Evolutionary conservation across 345 rosid genomes (phyloP).

Genomic region (Cardamine resedifolia): DNA sequence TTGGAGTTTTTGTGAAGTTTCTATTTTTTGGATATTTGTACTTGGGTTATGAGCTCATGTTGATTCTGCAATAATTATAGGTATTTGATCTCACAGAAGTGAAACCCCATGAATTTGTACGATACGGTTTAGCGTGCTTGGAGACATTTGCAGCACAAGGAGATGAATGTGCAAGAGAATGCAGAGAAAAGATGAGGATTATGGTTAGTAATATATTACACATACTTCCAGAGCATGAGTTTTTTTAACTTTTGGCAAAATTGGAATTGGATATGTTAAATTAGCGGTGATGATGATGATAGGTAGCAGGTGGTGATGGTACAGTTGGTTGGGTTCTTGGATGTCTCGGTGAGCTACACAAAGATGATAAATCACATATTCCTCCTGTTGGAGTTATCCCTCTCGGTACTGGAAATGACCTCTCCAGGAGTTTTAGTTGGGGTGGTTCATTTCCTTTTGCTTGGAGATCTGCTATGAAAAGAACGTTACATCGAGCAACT

Average conservation of each 20-base stretch:
- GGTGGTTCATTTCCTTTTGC: slow-evolving; percentile 94
- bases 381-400: slow-evolving; percentile 95
- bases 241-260: neutral
- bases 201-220: slow-evolving; percentile 58
- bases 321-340: slow-evolving; percentile 97
- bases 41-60: slow-evolving; percentile 14
- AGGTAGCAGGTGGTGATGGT: slow-evolving; percentile 99
- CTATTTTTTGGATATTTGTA: neutral
- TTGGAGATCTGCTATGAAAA: slow-evolving; percentile 93
- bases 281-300: slow-evolving; percentile 11
- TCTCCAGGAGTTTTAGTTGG: slow-evolving; percentile 96
- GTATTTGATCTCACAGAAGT: slow-evolving; percentile 85
- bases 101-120: slow-evolving; percentile 77
- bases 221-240: neutral
- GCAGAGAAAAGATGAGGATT: slow-evolving; percentile 66
- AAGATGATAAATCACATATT: slow-evolving; percentile 53
- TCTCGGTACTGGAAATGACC: slow-evolving; percentile 95
- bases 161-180: slow-evolving; percentile 77
- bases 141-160: slow-evolving; percentile 69
- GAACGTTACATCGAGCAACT: slow-evolving; percentile 61
- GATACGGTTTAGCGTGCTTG: slow-evolving; percentile 67
- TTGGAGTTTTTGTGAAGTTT: neutral
- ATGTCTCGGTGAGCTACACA: slow-evolving; percentile 71
- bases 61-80: slow-evolving; percentile 41
- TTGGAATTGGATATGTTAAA: neutral